Conservation (phyloP, 352 stramenopile species). For the Globisporangium abappressorium region DNA sequence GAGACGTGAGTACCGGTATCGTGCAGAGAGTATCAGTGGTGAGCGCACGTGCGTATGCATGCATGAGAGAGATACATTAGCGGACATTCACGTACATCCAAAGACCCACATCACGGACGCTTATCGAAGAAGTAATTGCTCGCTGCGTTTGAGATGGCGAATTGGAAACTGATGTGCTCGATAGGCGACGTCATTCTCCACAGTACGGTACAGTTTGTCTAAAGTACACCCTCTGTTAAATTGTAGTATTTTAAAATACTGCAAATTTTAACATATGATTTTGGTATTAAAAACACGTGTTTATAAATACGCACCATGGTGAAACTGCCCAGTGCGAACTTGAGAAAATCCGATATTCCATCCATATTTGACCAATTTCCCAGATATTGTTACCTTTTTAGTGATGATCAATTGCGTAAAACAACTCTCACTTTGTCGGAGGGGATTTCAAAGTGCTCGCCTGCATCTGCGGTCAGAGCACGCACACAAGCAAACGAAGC, state of each 20-base stretch:
- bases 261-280: too few relatives aligned
- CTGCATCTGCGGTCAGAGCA: too few relatives aligned
- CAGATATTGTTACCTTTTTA: not conserved
- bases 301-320: not conserved
- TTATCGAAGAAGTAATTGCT: not conserved
- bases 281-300: too few relatives aligned
- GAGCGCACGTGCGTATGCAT: not conserved
- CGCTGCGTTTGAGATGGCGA: not conserved
- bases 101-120: slow-evolving; percentile 8
- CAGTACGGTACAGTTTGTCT: not conserved
- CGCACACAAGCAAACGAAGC: too few relatives aligned
- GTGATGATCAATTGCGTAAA: not conserved
- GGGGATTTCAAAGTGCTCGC: too few relatives aligned
- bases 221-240: not conserved
- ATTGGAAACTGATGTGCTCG: not conserved
- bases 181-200: not conserved
- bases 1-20: not conserved
- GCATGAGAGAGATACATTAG: too few relatives aligned
- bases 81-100: slow-evolving; percentile 4
- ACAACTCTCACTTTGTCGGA: too few relatives aligned
- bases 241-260: too few relatives aligned
- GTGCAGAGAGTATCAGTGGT: not conserved
- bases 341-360: not conserved
- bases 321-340: not conserved
- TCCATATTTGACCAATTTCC: not conserved